Conservation (phyloP, 306 rosid species). For the Argentina anserina region DNA sequence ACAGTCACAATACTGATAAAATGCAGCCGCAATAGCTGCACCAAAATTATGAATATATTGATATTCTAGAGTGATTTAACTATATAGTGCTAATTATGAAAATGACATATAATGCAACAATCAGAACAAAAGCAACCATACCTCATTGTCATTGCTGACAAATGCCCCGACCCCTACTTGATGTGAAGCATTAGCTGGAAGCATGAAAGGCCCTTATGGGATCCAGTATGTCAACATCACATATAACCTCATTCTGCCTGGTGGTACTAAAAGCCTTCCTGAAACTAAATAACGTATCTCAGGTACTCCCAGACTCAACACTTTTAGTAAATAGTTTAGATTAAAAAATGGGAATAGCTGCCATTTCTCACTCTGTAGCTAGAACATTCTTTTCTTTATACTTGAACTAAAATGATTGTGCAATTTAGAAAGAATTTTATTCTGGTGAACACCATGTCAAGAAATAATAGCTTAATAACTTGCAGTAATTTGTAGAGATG, state of each 20-base stretch:
- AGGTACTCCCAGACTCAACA: not conserved
- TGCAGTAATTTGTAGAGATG: not conserved
- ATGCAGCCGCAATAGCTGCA: no score
- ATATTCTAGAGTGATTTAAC: no score
- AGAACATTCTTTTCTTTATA: not conserved
- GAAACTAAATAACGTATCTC: conserved; percentile 35
- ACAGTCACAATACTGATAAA: no score
- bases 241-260: conserved; percentile 87
- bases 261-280: conserved; percentile 92
- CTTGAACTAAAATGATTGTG: not conserved
- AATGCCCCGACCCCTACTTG: conserved; percentile 97
- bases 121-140: conserved; percentile 25
- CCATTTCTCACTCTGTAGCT: not conserved
- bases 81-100: not conserved
- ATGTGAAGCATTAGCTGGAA: conserved; percentile 92
- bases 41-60: no score
- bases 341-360: no score
- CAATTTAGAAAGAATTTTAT: not conserved
- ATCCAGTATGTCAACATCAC: conserved; percentile 95
- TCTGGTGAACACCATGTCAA: not conserved
- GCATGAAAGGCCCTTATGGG: conserved; percentile 91
- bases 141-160: conserved; percentile 79
- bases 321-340: not conserved
- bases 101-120: not conserved
- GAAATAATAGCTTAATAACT: not conserved